Conservation (phyloP, 305 asterid species). For the Solanum hybrid region DNA sequence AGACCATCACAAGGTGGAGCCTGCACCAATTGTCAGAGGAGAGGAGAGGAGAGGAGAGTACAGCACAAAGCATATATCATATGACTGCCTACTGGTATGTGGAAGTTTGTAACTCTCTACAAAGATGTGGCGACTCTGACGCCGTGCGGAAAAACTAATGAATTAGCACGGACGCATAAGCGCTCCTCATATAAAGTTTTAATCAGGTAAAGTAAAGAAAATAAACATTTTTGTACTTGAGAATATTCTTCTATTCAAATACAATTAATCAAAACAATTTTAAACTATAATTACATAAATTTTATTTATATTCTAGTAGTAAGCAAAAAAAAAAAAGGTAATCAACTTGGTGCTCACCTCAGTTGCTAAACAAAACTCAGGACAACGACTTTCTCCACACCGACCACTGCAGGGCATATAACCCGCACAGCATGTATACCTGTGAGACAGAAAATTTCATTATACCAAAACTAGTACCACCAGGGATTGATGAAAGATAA, state of each 20-base stretch:
- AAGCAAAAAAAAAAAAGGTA: background rate
- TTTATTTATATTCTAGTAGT: background rate
- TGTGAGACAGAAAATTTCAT: slow-evolving; percentile 14
- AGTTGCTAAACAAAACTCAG: slow-evolving; percentile 91
- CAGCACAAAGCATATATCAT: background rate
- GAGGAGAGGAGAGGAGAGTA: background rate
- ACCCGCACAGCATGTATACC: slow-evolving; percentile 96
- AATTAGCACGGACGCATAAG: background rate
- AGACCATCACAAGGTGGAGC: background rate
- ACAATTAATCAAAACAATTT: background rate
- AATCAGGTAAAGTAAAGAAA: background rate
- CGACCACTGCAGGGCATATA: slow-evolving; percentile 99
- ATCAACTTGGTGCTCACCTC: slow-evolving; percentile 43
- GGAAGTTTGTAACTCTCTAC: background rate
- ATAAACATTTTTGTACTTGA: background rate
- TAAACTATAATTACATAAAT: background rate
- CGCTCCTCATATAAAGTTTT: background rate
- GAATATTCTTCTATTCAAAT: background rate
- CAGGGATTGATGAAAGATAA: background rate
- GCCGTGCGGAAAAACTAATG: background rate
- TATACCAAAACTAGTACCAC: background rate
- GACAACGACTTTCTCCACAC: slow-evolving; percentile 96
- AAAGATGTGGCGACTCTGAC: background rate
- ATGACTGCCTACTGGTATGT: background rate
- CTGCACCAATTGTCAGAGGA: background rate